These are phyloP conservation scores for Magnusiomyces clavatus DNA, from an alignment of 1,139 yeast species.

Conservation along the genomic window DNA sequence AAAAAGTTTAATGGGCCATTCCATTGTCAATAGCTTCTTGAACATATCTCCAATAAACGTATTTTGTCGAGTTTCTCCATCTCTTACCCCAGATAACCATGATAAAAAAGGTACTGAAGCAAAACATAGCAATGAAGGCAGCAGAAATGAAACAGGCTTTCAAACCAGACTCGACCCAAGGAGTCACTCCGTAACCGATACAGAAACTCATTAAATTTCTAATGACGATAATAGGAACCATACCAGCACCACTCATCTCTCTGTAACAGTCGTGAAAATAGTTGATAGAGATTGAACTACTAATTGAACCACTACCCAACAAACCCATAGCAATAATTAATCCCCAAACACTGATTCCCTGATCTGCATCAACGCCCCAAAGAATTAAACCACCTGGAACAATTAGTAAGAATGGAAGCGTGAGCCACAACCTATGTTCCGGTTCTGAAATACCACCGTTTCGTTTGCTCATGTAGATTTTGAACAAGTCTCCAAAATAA, in stretches of 20 bases:
- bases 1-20: slow-evolving; percentile 11
- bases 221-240: slow-evolving; percentile 37
- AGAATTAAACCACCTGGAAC: slow-evolving; percentile 67
- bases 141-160: slow-evolving; percentile 41
- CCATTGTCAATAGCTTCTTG: slow-evolving; percentile 12
- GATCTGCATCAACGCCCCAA: slow-evolving; percentile 74
- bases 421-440: slow-evolving; percentile 65
- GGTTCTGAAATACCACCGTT: slow-evolving; percentile 69
- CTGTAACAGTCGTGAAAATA: slow-evolving; percentile 50
- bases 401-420: slow-evolving; percentile 52
- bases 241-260: slow-evolving; percentile 45
- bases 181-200: slow-evolving; percentile 43
- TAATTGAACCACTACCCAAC: slow-evolving; percentile 45
- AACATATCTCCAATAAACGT: slow-evolving; percentile 11
- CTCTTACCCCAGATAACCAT: slow-evolving; percentile 31
- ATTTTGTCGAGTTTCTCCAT: slow-evolving; percentile 4
- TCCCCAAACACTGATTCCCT: slow-evolving; percentile 51
- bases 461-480: slow-evolving; percentile 57
- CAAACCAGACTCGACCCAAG: slow-evolving; percentile 41
- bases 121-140: slow-evolving; percentile 38
- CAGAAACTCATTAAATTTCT: slow-evolving; percentile 40
- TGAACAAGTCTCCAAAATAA: slow-evolving; percentile 49
- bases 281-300: slow-evolving; percentile 47
- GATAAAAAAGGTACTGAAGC: slow-evolving; percentile 37
- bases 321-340: slow-evolving; percentile 32